These are phyloP conservation scores for Pluteus cervinus DNA, from an alignment of 768 basidiomycete species.

Conservation along the genomic window DNA sequence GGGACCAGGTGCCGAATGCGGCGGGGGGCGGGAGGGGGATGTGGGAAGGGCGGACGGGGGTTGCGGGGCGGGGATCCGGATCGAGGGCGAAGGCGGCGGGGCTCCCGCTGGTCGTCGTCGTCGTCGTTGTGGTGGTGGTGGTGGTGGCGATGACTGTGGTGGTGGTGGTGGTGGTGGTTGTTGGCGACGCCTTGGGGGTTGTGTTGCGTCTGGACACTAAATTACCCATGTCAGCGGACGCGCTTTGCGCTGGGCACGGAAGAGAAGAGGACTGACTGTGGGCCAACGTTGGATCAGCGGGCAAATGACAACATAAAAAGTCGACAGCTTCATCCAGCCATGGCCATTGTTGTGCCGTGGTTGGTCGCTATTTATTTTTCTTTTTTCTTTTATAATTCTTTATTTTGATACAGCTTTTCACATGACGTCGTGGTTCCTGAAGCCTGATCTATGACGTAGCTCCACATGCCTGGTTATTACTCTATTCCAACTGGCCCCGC, in stretches of 20 bases:
- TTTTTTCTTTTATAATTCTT: no score
- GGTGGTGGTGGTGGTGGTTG: no score
- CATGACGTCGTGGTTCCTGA: no score
- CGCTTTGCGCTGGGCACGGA: background rate
- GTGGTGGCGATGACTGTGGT: conserved; percentile 2
- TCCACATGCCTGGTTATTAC: conserved; percentile 8
- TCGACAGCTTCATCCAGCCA: no score
- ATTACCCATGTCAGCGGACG: no score
- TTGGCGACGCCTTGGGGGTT: no score
- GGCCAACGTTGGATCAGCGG: no score
- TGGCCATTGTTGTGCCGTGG: no score
- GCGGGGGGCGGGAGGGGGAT: conserved; percentile 14
- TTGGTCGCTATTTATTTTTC: no score
- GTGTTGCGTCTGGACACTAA: no score
- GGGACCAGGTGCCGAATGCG: conserved; percentile 31
- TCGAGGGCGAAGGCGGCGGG: conserved; percentile 4
- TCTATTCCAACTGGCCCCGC: conserved; percentile 24
- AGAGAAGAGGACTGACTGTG: conserved; percentile 1
- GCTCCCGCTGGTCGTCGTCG: conserved; percentile 9
- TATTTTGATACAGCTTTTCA: no score
- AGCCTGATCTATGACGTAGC: conserved; percentile 36
- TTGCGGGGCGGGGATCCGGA: conserved; percentile 8
- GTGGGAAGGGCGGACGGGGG: conserved; percentile 1
- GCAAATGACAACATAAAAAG: no score
- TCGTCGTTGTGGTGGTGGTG: background rate